These are phyloP conservation scores for Microdochium bolleyi DNA, from an alignment of 2,329 filamentous ascomycete genomes.

Conservation along the genomic window DNA sequence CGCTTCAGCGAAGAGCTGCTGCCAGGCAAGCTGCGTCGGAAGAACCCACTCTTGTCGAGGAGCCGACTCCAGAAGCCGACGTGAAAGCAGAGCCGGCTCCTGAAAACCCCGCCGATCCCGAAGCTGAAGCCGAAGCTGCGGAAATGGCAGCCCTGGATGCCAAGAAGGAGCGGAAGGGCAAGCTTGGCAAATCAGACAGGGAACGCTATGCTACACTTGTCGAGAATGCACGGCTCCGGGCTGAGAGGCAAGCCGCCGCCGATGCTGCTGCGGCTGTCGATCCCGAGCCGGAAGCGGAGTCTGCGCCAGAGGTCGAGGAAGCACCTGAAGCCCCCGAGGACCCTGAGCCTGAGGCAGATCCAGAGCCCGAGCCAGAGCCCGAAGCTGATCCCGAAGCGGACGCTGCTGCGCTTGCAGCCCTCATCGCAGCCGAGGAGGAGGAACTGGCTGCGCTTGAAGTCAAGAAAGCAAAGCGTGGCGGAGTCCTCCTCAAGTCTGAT, in stretches of 20 bases:
- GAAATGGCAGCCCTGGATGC: neutral
- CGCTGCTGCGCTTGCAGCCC: neutral
- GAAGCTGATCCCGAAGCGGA: neutral
- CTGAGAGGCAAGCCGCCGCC: neutral
- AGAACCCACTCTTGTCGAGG: neutral
- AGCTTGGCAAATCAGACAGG: neutral
- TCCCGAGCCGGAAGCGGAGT: neutral
- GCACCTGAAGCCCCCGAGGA: neutral
- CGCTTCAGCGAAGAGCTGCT: neutral
- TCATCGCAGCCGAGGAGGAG: conserved; percentile 18
- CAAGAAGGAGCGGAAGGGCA: neutral
- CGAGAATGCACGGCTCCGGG: neutral
- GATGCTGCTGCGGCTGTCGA: neutral
- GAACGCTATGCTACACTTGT: neutral
- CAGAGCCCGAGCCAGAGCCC: neutral
- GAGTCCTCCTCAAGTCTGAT: conserved; percentile 34
- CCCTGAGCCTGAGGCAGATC: neutral
- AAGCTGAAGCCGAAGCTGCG: neutral
- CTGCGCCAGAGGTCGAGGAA: neutral
- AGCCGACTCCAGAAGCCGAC: conserved; percentile 1
- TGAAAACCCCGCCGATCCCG: conserved; percentile 6
- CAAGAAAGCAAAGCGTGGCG: conserved; percentile 41
- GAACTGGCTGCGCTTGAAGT: conserved; percentile 32
- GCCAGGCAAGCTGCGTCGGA: neutral
- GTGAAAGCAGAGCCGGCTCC: conserved; percentile 18